These are phyloP conservation scores for Fonsecaea monophora DNA, from an alignment of 2,329 filamentous ascomycete genomes.

Conservation along the genomic window DNA sequence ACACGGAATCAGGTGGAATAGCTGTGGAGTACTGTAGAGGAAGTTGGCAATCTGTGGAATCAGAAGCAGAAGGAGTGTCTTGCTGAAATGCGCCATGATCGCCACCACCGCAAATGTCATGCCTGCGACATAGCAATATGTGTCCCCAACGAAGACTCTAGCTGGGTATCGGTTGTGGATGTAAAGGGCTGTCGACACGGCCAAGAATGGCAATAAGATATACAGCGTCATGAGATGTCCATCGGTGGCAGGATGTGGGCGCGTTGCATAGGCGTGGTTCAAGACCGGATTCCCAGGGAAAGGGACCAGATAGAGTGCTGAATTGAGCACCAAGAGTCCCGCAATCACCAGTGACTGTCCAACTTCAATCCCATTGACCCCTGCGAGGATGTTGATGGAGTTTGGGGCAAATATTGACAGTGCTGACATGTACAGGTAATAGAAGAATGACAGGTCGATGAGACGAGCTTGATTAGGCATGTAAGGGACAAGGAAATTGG, in stretches of 20 bases:
- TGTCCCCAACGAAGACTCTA: conserved; percentile 94
- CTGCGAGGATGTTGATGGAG: conserved; percentile 98
- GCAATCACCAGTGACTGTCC: conserved; percentile 92
- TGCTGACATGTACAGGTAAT: conserved; percentile 97
- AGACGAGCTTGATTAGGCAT: conserved; percentile 70
- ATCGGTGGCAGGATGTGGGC: conserved; percentile 92
- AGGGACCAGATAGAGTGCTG: conserved; percentile 78
- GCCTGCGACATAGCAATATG: conserved; percentile 98
- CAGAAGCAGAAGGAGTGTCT: conserved; percentile 89
- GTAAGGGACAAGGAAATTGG: conserved; percentile 81
- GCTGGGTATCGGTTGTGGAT: conserved; percentile 96
- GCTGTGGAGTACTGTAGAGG: conserved; percentile 86
- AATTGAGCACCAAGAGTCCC: conserved; percentile 81
- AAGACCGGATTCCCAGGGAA: conserved; percentile 50
- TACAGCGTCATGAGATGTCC: conserved; percentile 96
- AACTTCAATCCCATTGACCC: conserved; percentile 98
- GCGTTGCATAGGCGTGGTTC: conserved; percentile 60
- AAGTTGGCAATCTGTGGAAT: conserved; percentile 97
- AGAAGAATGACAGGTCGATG: conserved; percentile 79
- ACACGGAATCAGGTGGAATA: conserved; percentile 89
- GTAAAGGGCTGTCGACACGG: conserved; percentile 84
- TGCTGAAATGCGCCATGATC: conserved; percentile 96
- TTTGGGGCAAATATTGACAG: conserved; percentile 98
- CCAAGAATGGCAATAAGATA: conserved; percentile 90
- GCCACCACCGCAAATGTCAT: conserved; percentile 99